Evolutionary conservation across 345 rosid genomes (phyloP).

Genomic region (Eucalyptus globulus): DNA sequence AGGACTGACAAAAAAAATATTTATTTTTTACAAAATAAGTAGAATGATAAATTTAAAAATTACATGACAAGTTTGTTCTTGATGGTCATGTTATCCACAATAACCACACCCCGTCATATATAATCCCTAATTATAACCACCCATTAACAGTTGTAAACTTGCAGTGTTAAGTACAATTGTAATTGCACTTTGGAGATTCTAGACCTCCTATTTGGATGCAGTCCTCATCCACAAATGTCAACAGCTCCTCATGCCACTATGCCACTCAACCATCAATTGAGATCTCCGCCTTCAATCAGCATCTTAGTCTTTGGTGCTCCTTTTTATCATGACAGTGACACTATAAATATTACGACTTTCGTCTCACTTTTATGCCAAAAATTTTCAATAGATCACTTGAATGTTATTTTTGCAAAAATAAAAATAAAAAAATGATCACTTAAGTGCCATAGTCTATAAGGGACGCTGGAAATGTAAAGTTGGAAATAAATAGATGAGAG

Average conservation of each 20-base stretch:
- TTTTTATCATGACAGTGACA: background rate
- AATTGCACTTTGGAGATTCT: background rate
- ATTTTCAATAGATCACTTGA: background rate
- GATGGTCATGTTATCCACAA: background rate
- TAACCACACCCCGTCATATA: background rate
- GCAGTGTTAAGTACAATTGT: background rate
- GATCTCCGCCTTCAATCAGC: background rate
- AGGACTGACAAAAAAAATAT: no score
- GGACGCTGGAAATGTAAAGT: no score
- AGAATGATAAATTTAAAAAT: background rate
- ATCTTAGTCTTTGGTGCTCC: background rate
- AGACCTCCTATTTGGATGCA: background rate
- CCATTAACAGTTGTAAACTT: background rate
- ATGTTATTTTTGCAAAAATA: no score
- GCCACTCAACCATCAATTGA: background rate
- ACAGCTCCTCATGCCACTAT: background rate
- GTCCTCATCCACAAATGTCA: background rate
- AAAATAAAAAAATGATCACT: no score
- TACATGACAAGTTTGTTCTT: background rate
- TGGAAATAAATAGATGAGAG: no score
- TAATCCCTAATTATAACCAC: background rate
- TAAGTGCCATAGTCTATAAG: no score
- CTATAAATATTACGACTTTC: background rate
- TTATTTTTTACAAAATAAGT: background rate
- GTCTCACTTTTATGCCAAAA: background rate